Evolutionary conservation across 2,329 filamentous ascomycete species (phyloP), one percentile per base, ranked within the genome.

Genomic region (Bimuria novae-zelandiae): DNA sequence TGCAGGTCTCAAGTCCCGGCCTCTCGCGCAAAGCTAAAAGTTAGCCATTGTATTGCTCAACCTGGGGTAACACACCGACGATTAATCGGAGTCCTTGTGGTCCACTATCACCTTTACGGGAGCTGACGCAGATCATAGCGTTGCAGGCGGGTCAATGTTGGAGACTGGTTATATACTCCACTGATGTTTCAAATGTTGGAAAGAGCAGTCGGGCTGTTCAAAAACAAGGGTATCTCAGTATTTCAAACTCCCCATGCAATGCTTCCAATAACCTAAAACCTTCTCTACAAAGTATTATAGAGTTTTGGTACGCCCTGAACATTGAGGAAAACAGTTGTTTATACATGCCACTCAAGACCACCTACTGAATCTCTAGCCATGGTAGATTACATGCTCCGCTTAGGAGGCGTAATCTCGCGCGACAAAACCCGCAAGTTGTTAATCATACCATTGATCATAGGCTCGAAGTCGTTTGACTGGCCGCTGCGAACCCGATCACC

Each of bases 361-460:
- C n/a, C n/a, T n/a, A n/a, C n/a, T n/a, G n/a, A n/a, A n/a, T n/a
- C n/a, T n/a, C n/a, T n/a, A n/a, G n/a, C n/a, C n/a, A n/a, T n/a
- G n/a, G n/a, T n/a, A n/a, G n/a, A 30, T 32, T n/a, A 19, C 1
- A 32, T n/a, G 12, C 30, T 37, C 22, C 23, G 22, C 30, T 47
- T 47, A 16, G 33, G 30, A 21, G 63, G 55, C 10, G 70, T 73
- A 3, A 73, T 65, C 51, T 72, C 68, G n/a, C 71, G 65, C 19
- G 70, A 73, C 27, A 73, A 51, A 14, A 72, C 66, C 19, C 71
- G 56, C 40, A 74, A 46, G 37, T 94, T 93, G 70, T 92, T 87
- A 51, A 93, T 75, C 57, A 94, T 83, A 1, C 87, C 88, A 56
- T 88, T 85, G 3, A 94, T 83, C 12, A 93, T 73, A 40, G 85